A percentile compares a stretch with the other conserved stretches of the same genome.
Evolutionary conservation across 75 land plant species (phyloP).

Genomic region (Pinus tabuliformis): DNA sequence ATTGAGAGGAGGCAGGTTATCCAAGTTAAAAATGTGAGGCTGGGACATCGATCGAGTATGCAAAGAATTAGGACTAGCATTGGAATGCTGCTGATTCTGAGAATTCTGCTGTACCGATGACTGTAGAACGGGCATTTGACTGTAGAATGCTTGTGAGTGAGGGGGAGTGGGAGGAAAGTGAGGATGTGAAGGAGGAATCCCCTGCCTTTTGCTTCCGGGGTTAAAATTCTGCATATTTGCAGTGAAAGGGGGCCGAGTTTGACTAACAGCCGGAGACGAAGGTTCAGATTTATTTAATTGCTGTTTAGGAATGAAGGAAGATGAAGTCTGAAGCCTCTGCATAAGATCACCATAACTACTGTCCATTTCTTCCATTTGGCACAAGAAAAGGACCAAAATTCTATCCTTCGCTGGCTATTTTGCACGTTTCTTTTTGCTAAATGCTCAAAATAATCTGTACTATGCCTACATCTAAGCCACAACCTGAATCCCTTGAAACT

Average conservation of each 20-base stretch:
- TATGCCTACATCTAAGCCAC: not conserved
- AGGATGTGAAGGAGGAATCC: conserved; percentile 43
- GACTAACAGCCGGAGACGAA: conserved; percentile 17
- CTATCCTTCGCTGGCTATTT: not conserved
- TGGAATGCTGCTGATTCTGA: conserved; percentile 10
- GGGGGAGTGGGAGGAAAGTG: conserved; percentile 39
- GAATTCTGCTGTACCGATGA: conserved; percentile 21
- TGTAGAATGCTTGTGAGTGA: conserved; percentile 8
- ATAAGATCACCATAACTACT: conserved; percentile 20
- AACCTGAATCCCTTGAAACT: not conserved
- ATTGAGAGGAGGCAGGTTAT: conserved; percentile 58
- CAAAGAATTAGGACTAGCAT: conserved; percentile 13
- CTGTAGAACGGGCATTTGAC: conserved; percentile 26
- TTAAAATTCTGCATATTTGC: conserved; percentile 9
- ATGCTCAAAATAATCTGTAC: not conserved
- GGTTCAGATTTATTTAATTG: conserved; percentile 14
- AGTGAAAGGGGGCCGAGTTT: conserved; percentile 17
- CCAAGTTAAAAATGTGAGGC: conserved; percentile 52
- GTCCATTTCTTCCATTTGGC: conserved; percentile 20
- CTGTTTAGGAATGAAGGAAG: conserved; percentile 21
- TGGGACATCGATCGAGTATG: conserved; percentile 48
- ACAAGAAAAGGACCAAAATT: not conserved
- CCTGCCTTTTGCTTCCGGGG: conserved; percentile 13
- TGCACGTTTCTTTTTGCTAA: not conserved
- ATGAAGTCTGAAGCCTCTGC: conserved; percentile 33